Conservation (phyloP, 2,329 filamentous ascomycete species). For the Ascochyta fabae region DNA sequence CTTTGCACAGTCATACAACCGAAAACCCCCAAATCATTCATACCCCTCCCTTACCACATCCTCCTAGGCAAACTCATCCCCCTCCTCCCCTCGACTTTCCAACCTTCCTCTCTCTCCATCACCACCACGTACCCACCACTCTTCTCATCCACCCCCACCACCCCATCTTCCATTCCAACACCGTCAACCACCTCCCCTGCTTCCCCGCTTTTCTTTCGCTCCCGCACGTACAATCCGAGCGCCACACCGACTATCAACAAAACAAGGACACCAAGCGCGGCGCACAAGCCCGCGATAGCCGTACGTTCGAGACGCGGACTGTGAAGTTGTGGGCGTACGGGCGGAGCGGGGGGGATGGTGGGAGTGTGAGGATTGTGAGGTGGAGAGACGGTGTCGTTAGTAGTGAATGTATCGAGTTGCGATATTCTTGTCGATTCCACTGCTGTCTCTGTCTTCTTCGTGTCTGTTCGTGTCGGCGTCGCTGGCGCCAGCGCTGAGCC, state of each 20-base stretch:
- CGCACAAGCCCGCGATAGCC: slow-evolving; percentile 1
- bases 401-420: no score
- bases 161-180: slow-evolving; percentile 27
- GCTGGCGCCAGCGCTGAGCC: no score
- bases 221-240: slow-evolving; percentile 21
- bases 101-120: slow-evolving; percentile 15
- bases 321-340: neutral
- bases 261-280: neutral
- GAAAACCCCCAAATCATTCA: no score
- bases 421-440: no score
- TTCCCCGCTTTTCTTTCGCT: slow-evolving; percentile 10
- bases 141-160: slow-evolving; percentile 32
- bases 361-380: no score
- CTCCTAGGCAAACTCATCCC: slow-evolving; percentile 33
- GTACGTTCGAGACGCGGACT: neutral
- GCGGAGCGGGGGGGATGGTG: neutral
- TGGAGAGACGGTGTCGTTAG: no score
- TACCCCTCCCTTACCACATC: slow-evolving; percentile 7
- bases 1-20: no score
- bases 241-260: slow-evolving; percentile 3
- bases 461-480: neutral
- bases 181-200: slow-evolving; percentile 26
- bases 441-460: no score
- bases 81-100: slow-evolving; percentile 24
- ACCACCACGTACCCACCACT: slow-evolving; percentile 25